phyloP scores from a whole-genome alignment of 2,329 filamentous ascomycete genomes.

The Cladosporium sp. region DNA sequence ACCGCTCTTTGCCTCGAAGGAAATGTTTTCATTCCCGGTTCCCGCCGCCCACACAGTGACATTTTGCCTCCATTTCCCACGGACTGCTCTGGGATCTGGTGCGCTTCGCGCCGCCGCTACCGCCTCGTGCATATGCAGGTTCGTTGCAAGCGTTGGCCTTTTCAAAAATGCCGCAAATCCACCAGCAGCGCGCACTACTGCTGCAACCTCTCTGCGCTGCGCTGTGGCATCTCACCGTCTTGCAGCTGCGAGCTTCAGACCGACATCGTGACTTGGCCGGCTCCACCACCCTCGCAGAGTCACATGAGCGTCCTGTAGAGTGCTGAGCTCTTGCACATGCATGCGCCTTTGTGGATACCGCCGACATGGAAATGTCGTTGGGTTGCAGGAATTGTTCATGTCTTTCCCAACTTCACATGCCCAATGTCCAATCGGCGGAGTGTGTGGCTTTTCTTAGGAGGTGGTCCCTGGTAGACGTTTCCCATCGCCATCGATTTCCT shows the following conservation, averaged over 20 bases:
- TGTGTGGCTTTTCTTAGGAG: background rate
- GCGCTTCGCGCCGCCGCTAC: constrained; percentile 8
- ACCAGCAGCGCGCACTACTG: background rate
- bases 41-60: background rate
- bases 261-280: background rate
- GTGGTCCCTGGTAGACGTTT: background rate
- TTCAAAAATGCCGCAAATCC: background rate
- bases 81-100: constrained; percentile 6
- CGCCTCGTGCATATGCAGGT: constrained; percentile 10
- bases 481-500: background rate
- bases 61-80: background rate
- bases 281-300: constrained; percentile 1
- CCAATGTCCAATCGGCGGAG: background rate
- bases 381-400: constrained; percentile 1
- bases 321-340: background rate
- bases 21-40: background rate
- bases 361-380: background rate
- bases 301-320: background rate
- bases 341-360: background rate
- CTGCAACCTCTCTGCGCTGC: background rate
- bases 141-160: background rate
- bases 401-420: background rate
- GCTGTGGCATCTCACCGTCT: background rate
- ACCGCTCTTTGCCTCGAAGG: background rate
- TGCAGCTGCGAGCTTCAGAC: constrained; percentile 4